These are phyloP conservation scores for Clonostachys byssicola DNA, from an alignment of 2,329 filamentous ascomycete species.

Conservation along the genomic window DNA sequence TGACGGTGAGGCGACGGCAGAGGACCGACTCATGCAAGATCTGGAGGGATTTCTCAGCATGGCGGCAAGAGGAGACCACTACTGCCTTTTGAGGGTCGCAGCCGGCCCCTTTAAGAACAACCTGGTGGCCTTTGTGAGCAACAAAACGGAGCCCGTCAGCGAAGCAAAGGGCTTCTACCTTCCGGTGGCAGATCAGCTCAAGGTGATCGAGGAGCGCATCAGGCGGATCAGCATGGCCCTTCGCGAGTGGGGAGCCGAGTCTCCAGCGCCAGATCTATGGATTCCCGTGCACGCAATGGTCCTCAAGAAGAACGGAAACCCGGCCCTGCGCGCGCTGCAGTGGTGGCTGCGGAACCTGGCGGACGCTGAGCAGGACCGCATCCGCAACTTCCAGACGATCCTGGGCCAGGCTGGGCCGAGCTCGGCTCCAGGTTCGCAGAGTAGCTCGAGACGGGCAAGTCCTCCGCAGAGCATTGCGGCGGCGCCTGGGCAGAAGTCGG, in stretches of 20 bases:
- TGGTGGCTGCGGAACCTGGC: slow-evolving; percentile 51
- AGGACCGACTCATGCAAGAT: background rate
- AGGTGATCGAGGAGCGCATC: slow-evolving; percentile 31
- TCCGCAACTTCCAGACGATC: slow-evolving; percentile 34
- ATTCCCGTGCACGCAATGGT: slow-evolving; percentile 38
- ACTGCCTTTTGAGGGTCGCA: slow-evolving; percentile 1
- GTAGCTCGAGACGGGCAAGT: too few relatives aligned
- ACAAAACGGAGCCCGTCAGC: background rate
- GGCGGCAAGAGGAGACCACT: slow-evolving; percentile 1
- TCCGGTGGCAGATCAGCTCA: background rate
- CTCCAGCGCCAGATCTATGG: slow-evolving; percentile 39
- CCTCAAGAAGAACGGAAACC: slow-evolving; percentile 1
- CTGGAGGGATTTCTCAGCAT: slow-evolving; percentile 3
- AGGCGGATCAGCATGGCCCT: slow-evolving; percentile 33
- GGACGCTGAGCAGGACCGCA: slow-evolving; percentile 33
- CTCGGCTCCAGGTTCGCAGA: background rate
- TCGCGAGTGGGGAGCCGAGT: slow-evolving; percentile 21
- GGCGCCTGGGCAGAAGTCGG: too few relatives aligned
- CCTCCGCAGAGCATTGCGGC: too few relatives aligned
- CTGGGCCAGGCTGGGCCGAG: background rate
- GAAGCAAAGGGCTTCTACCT: slow-evolving; percentile 2
- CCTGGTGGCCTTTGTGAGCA: slow-evolving; percentile 5
- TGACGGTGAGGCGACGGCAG: background rate
- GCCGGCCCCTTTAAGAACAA: slow-evolving; percentile 4
- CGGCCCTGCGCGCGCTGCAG: slow-evolving; percentile 22